A percentile compares a stretch with the other conserved stretches of the same genome.
phyloP scores from a whole-genome alignment of 2,329 filamentous ascomycete species.

The Hysterium pulicare region DNA sequence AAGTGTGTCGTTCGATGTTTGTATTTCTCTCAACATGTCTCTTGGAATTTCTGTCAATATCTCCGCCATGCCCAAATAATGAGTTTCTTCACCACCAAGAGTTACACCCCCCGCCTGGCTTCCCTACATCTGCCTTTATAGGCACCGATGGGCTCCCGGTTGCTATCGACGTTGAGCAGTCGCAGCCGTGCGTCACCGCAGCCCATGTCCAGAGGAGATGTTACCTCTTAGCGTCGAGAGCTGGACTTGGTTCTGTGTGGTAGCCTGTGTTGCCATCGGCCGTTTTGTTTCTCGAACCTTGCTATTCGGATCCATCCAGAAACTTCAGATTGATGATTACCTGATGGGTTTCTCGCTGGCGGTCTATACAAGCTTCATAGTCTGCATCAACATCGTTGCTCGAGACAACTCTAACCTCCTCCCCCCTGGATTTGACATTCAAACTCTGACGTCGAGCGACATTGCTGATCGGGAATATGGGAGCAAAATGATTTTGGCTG shows the following conservation, averaged over 20 bases:
- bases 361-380: conserved; percentile 46
- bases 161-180: no score
- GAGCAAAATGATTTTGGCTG: conserved; percentile 38
- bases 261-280: conserved; percentile 21
- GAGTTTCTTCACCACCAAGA: no score
- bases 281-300: conserved; percentile 36
- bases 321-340: conserved; percentile 51
- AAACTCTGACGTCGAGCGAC: conserved; percentile 18
- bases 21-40: no score
- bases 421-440: conserved; percentile 41
- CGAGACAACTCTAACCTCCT: conserved; percentile 34
- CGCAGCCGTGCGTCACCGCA: no score
- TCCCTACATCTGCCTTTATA: no score
- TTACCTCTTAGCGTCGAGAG: conserved; percentile 29
- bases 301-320: conserved; percentile 40
- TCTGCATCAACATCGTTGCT: conserved; percentile 37
- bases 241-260: conserved; percentile 38
- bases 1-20: no score
- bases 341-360: conserved; percentile 46
- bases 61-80: no score
- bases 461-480: conserved; percentile 22
- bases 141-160: no score
- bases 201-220: no score
- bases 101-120: no score
- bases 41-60: no score